phyloP scores from a whole-genome alignment of 2,329 filamentous ascomycete species.

The Alternaria atra region DNA sequence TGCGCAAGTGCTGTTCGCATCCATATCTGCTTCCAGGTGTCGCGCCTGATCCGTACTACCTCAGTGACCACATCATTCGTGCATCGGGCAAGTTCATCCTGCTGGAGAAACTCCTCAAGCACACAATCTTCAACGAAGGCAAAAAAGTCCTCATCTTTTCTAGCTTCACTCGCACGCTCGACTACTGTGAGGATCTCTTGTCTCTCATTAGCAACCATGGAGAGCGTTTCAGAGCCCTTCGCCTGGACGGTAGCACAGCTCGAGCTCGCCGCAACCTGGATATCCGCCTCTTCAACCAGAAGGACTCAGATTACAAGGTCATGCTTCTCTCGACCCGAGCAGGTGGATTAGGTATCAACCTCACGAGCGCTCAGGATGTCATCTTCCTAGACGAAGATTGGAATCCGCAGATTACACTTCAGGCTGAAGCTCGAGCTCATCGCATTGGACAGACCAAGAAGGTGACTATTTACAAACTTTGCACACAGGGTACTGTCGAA shows the following conservation, averaged over 20 bases:
- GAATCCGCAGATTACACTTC: constrained; percentile 64
- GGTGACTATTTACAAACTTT: constrained; percentile 65
- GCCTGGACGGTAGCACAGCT: constrained; percentile 61
- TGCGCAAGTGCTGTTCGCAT: constrained; percentile 65
- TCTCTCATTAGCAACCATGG: constrained; percentile 54
- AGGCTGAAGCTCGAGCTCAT: constrained; percentile 64
- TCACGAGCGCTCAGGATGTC: constrained; percentile 63
- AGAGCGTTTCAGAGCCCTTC: constrained; percentile 55
- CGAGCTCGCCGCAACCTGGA: constrained; percentile 61
- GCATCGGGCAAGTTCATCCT: constrained; percentile 67
- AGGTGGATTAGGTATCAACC: constrained; percentile 65
- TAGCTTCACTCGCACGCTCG: constrained; percentile 61
- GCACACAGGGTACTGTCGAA: constrained; percentile 65
- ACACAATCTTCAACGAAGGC: constrained; percentile 59
- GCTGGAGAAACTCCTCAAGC: constrained; percentile 60
- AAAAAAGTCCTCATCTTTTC: constrained; percentile 68
- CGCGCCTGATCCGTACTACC: constrained; percentile 56
- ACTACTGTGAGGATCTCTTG: constrained; percentile 63
- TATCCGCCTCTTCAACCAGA: constrained; percentile 63
- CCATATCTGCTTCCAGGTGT: constrained; percentile 62
- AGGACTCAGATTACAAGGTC: constrained; percentile 57
- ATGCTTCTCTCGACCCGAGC: constrained; percentile 66
- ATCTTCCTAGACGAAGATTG: constrained; percentile 66
- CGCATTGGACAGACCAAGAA: constrained; percentile 64
- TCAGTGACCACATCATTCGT: constrained; percentile 59